Percentiles rank a stretch among this genome's conserved stretches.
These are phyloP conservation scores for Scedosporium apiospermum DNA, from an alignment of 2,329 filamentous ascomycete genomes.

Conservation along the genomic window DNA sequence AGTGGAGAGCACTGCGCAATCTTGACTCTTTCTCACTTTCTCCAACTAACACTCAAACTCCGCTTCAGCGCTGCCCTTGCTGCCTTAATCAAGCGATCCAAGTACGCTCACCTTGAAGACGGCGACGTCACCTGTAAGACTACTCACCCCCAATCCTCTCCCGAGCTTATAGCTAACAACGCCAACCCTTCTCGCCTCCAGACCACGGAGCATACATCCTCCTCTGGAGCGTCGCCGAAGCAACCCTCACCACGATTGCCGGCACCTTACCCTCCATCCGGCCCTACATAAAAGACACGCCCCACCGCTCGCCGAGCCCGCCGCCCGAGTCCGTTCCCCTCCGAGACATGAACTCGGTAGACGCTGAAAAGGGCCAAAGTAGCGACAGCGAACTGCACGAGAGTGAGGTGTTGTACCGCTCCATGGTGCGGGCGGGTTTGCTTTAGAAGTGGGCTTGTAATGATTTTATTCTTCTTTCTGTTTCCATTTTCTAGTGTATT, in stretches of 20 bases:
- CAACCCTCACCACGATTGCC: background rate
- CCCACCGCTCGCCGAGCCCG: background rate
- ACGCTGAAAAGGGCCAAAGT: background rate
- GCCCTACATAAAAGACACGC: background rate
- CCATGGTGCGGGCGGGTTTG: constrained; percentile 4
- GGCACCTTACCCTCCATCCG: background rate
- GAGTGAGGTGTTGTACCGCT: constrained; percentile 2
- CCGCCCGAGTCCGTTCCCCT: background rate
- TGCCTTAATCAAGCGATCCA: background rate
- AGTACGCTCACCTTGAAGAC: background rate
- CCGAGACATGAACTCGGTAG: background rate
- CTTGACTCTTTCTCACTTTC: background rate
- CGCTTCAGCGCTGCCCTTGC: background rate
- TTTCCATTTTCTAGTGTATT: background rate
- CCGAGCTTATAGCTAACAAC: background rate
- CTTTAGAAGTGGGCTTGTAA: background rate
- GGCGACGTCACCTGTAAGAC: constrained; percentile 3
- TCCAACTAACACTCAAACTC: background rate
- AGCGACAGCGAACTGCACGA: background rate
- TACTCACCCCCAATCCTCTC: background rate
- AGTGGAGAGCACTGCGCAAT: background rate
- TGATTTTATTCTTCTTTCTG: background rate
- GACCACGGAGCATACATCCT: constrained; percentile 9
- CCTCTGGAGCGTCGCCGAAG: constrained; percentile 1
- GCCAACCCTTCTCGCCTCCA: constrained; percentile 9